phyloP scores from a whole-genome alignment of 805 yeast species.

The Kodamaea lidongshanica region DNA sequence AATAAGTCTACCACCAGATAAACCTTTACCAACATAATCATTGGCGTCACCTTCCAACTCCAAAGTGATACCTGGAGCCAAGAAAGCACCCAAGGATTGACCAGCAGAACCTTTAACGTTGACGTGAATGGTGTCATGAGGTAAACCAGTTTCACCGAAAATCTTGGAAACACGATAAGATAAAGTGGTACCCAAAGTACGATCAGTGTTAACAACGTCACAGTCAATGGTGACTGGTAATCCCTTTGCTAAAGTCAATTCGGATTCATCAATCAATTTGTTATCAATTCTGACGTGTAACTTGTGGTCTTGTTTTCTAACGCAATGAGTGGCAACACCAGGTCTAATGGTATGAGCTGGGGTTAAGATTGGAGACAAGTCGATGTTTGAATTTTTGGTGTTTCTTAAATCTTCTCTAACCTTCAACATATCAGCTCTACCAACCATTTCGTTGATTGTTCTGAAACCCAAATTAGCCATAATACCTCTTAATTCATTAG shows the following conservation, averaged over 20 bases:
- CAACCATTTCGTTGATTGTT: constrained; percentile 96
- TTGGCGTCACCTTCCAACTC: constrained; percentile 96
- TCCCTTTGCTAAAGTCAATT: constrained; percentile 92
- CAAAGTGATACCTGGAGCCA: constrained; percentile 92
- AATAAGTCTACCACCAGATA: constrained; percentile 89
- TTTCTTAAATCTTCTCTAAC: constrained; percentile 82
- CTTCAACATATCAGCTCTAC: constrained; percentile 84
- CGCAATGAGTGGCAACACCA: constrained; percentile 90
- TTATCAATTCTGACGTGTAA: constrained; percentile 90
- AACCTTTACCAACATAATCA: constrained; percentile 96
- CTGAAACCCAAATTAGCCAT: constrained; percentile 97
- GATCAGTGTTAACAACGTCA: constrained; percentile 90
- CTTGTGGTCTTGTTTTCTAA: constrained; percentile 89
- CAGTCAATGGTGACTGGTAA: constrained; percentile 92
- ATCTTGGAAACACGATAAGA: constrained; percentile 90
- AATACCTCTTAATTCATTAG: constrained; percentile 83
- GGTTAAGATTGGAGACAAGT: constrained; percentile 86
- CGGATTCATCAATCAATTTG: constrained; percentile 93
- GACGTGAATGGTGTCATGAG: constrained; percentile 94
- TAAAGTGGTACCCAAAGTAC: constrained; percentile 91
- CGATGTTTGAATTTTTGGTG: constrained; percentile 86
- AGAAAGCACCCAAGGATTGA: constrained; percentile 96
- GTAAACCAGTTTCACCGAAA: constrained; percentile 89
- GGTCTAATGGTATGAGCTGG: constrained; percentile 97
- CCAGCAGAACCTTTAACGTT: constrained; percentile 92